Percentiles rank a stretch among this genome's conserved stretches.
Conservation (phyloP, 495 filamentous ascomycete species). For the Lophium mytilinum region DNA sequence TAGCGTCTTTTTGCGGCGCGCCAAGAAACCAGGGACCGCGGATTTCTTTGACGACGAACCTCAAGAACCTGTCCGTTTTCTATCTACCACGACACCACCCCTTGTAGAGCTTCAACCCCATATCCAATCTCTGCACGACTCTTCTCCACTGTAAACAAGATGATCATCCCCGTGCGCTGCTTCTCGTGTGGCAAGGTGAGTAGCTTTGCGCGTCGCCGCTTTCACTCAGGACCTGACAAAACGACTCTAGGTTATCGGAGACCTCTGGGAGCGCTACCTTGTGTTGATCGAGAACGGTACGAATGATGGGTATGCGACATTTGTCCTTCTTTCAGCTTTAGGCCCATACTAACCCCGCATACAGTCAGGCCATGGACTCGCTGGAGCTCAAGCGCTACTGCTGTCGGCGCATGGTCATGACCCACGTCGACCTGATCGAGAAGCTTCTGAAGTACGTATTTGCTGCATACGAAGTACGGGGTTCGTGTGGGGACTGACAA, state of each 20-base stretch:
- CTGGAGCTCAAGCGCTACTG: constrained; percentile 93
- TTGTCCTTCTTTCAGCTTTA: not conserved
- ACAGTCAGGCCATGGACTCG: constrained; percentile 85
- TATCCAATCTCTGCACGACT: not conserved
- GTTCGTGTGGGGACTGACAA: not conserved
- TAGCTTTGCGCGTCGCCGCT: not conserved
- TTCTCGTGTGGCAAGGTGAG: constrained; percentile 97
- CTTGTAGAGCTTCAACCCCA: too few species aligned
- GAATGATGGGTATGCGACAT: constrained; percentile 59
- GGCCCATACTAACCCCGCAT: constrained; percentile 2
- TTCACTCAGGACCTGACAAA: constrained; percentile 10
- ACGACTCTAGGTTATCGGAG: constrained; percentile 69
- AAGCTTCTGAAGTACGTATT: constrained; percentile 80
- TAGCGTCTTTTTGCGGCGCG: too few species aligned
- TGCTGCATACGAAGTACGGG: not conserved
- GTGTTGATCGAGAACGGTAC: constrained; percentile 70
- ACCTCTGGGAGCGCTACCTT: constrained; percentile 94
- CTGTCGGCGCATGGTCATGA: constrained; percentile 98
- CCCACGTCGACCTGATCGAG: constrained; percentile 98
- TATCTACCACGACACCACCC: too few species aligned
- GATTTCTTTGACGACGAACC: too few species aligned
- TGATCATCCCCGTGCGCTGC: constrained; percentile 98
- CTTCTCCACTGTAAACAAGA: constrained; percentile 29
- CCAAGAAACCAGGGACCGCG: too few species aligned
- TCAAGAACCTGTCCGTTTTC: too few species aligned